Base-by-base conservation (phyloP, 768 basidiomycete genomes). In the Mycena chlorophos region DNA sequence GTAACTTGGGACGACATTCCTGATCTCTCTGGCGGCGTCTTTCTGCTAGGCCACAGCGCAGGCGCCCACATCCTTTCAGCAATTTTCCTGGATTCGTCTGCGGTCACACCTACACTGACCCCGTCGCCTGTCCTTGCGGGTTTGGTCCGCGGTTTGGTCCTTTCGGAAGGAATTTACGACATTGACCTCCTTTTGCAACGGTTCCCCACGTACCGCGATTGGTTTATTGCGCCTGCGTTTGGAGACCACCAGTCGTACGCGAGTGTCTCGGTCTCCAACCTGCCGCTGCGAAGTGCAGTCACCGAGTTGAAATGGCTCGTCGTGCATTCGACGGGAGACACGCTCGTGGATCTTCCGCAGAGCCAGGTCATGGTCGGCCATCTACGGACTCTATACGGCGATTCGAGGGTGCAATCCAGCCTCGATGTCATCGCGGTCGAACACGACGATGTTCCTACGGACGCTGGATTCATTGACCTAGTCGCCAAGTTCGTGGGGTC, bases 81-180 rank as follows among this genome's bases (percentile, higher is more conserved):
- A 54, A 81, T 93, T 27, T 79, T 91, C 66, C 75, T 92, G 55
- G 75, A 82, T 64, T 77, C 81, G 0, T 71, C 75, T 3, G 49
- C 65, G 0, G 65, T 73, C 49, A 70, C 74, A 2, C 78, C 78
- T 4, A 60, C 58, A 23, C 75, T 88, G 20, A 67, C 69, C 16
- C 88, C 87, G 0, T 68, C 74, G 40, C 63, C 64, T 13, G 49
- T 51, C 31, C 71, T 86, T 19, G 69, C 80, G 46, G 59, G 62
- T 51, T 73, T 79, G 43, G 78, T 80, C 19, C 76, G 76, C 50
- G 86, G 77, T 16, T 72, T 91, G 43, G 69, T 85, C 49, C 58
- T 86, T 62, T 86, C 91, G 1, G 90, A 89, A 68, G 91, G 91
- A 28, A 85, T 92, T 58, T 91, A 86, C 69, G 85, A 92, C 68